phyloP scores from a whole-genome alignment of 2,329 filamentous ascomycete species.

The Fusarium acutatum region DNA sequence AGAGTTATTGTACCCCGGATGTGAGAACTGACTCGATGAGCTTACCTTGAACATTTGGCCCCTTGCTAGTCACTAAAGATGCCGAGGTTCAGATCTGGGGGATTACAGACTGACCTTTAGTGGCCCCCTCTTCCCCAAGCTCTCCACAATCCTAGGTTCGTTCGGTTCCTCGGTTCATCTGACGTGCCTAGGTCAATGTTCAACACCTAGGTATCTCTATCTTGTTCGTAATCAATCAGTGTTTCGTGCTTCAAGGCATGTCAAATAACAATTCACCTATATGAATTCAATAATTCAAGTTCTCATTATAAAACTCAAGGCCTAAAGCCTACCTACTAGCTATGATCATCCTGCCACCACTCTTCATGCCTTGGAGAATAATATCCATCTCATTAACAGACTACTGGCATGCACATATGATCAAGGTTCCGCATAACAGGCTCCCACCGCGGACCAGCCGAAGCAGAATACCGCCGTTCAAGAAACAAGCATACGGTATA shows the following conservation, averaged over 20 bases:
- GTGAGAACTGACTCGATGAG: neutral
- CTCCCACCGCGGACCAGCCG: conserved; percentile 47
- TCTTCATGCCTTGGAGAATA: conserved; percentile 27
- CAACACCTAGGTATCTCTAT: neutral
- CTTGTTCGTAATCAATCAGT: neutral
- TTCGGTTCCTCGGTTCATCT: conserved; percentile 16
- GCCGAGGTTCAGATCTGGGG: conserved; percentile 39
- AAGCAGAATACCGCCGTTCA: conserved; percentile 42
- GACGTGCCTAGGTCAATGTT: neutral
- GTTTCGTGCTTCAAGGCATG: neutral
- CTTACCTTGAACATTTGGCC: conserved; percentile 12
- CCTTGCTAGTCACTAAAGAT: conserved; percentile 19
- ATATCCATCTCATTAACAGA: conserved; percentile 18
- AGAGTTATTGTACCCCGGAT: conserved; percentile 4
- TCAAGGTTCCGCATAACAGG: conserved; percentile 33
- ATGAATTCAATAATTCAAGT: neutral
- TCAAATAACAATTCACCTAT: neutral
- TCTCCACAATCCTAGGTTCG: conserved; percentile 20
- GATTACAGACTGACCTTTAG: neutral
- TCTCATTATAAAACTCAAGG: conserved; percentile 15
- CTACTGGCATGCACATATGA: conserved; percentile 35
- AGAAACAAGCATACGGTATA: conserved; percentile 40
- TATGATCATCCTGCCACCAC: conserved; percentile 26
- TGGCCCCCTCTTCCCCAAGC: conserved; percentile 34
- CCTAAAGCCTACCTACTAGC: conserved; percentile 21